Base-by-base conservation (phyloP, 1,139 yeast genomes). In the Geotrichum reessii region DNA sequence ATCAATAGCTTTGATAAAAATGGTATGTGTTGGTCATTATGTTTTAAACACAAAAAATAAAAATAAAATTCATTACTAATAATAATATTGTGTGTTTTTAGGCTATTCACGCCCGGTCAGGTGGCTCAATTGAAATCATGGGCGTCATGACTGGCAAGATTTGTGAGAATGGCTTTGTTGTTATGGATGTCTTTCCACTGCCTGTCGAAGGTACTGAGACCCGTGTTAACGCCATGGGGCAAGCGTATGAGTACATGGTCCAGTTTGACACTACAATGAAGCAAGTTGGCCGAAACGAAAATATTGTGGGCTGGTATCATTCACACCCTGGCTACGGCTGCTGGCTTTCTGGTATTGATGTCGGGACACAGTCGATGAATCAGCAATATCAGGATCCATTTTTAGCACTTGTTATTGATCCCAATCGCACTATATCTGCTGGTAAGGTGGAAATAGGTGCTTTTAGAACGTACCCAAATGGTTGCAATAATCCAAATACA, bases 241-340 rank as follows among this genome's bases (percentile, higher is more conserved):
- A 92, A 68, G 96, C 96, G 0, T 92, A 91, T 70, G 98, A 92
- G 71, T 93, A 86, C 71, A 92, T 93, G 96, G 95, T 92, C 1
- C 85, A 84, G 64, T 91, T 87, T 71, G 75, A 87, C 56, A 85
- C 85, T 61, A 78, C 81, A 46, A 78, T 84, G 67, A 82, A 85
- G 61, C 76, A 75, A 52, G 74, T 78, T 1, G 83, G 82, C 8
- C 75, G 85, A 27, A 67, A 74, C 14, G 83, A 78, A 60, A 81
- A 87, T 65, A 87, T 93, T 44, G 90, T 91, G 17, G 97, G 97
- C 7, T 73, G 79, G 79, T 88, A 92, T 73, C 96, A 93, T 73
- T 92, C 98, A 28, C 99, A 93, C 75, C 99, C 99, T 1, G 99
- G 99, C 22, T 93, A 92, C 72, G 99, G 99, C n/a, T 88, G 97